Evolutionary conservation across 2,329 filamentous ascomycete species (phyloP), one percentile per base, ranked within the genome.

Genomic region (Penicillium nordicum): DNA sequence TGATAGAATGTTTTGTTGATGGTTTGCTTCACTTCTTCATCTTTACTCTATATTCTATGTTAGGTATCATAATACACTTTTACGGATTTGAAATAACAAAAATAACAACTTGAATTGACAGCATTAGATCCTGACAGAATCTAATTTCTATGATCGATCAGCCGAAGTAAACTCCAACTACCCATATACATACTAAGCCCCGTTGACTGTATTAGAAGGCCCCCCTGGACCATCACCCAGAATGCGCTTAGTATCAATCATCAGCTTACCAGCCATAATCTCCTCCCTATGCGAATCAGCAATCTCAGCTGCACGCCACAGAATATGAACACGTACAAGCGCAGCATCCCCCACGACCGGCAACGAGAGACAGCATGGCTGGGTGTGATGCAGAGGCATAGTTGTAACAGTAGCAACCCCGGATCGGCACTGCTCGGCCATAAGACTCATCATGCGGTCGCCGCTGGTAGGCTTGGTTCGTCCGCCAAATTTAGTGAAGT

Each of bases 381-480:
- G 21, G 3, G 10, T 25, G 14, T 54, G 51, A 12, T 54, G 51
- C 21, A 21, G 18, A 10, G 51, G 51, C 7, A 4, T 14, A 10
- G 7, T 2, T 5, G 18, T 21, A 23, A 54, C 49, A 29, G 27
- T 42, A 7, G 44, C 51, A 5, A 36, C 44, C 16, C 44, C 44
- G 4, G 51, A 36, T 12, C 51, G 44, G 21, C 44, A 49, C 21
- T 49, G 44, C 21, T 54, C 44, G 21, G 44, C 51, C 44, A 54
- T 49, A 12, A 54, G 44, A n/a, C 44, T 44, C 51, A 54, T 49
- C 27, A 54, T 40, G 5, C 36, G 25, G 25, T 49, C 37, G 8
- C 44, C 37, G 27, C 44, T 41, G 4, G 8, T 18, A 1, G 37
- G 32, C 32, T 16, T 29, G 16, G 30, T 21, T 23, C 44, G 21